Evolutionary conservation across 2,329 filamentous ascomycete species (phyloP), one percentile per base, ranked within the genome.

Genomic region (Aspergillus eucalypticola): DNA sequence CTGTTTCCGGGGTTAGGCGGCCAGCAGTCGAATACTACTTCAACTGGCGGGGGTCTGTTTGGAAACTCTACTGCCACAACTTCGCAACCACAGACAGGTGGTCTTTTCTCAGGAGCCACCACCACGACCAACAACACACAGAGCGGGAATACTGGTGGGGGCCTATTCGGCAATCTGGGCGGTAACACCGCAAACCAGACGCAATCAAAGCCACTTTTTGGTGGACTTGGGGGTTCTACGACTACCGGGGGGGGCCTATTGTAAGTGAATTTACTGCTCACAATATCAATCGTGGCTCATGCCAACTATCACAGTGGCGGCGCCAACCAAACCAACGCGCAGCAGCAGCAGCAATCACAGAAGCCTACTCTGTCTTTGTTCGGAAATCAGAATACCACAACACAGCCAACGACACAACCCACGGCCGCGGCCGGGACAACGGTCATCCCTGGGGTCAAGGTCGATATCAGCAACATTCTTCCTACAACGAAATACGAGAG

Each of bases 401-500:
- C 70, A 25, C 72, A 72, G 54, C 72, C 69, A 59, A 67, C 71
- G 21, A 66, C 73, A 21, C 73, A 73, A 62, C 72, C 73, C 61
- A 75, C 69, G 64, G 70, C 73, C 8, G 64, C 71, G 25, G 63
- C 66, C 8, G 67, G 66, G 3, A 74, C 71, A 44, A 44, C 41
- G 2, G 74, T 79, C 13, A 83, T 88, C 15, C 87, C 89, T 0
- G 91, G 90, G 17, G 89, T 92, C 17, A 88, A 90, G 69, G 90
- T 96, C 69, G 90, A 95, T 75, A 78, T 90, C 55, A 86, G 86
- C 67, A 91, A 90, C 71, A 82, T 98, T 61, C 87, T 92, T 55
- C 89, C 90, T 15, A 96, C 93, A 0, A 96, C 92, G 3, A 91
- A 95, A 63, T 97, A 95, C 80, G 91, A 92, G 72, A 94, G 96